Evolutionary conservation across 805 yeast genomes (phyloP), one percentile per base, ranked within the genome.

Genomic region (Yarrowia sp.): DNA sequence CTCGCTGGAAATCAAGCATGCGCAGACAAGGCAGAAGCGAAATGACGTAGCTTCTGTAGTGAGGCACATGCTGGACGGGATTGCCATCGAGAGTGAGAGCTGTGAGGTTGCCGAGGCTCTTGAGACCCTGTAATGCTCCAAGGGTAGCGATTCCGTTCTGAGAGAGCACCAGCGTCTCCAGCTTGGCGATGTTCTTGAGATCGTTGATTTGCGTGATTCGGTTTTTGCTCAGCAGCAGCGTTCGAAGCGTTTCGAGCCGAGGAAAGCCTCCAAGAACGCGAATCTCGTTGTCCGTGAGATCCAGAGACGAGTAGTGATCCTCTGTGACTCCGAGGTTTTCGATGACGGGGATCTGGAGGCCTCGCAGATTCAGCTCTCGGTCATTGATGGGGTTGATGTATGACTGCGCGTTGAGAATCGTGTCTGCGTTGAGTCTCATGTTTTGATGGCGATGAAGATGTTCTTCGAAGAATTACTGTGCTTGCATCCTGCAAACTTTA

Each of bases 201-300:
- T 49, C 35, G 72, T 65, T 46, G 76, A 70, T 49, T 80, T 64
- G 46, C 2, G 75, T 65, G 3, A 91, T 82, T 64, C 81, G 74
- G 71, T 93, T 93, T 63, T 83, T 80, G 0, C 87, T 86, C 21
- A 85, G 67, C 8, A 91, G 75, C 2, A 93, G 67, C 0, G 86
- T 81, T 44, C 78, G 78, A 56, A 81, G 68, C 38, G 78, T 79
- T 31, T 61, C 55, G 39, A 80, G 69, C 19, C 63, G 68, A 0
- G 86, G 89, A 35, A 81, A 77, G 68, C 76, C 77, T 14, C 80
- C 78, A 6, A 93, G 66, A 2, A 77, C 77, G 0, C 78, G 72
- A n/a, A 93, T 73, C 32, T 83, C 86, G 72, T 93, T 93, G 68
- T 87, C 85, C 0, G 93, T 83, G 31, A 93, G 70, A 71, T 93